These are phyloP conservation scores for California macrophylla DNA, from an alignment of 441 rosid species.

Conservation along the genomic window DNA sequence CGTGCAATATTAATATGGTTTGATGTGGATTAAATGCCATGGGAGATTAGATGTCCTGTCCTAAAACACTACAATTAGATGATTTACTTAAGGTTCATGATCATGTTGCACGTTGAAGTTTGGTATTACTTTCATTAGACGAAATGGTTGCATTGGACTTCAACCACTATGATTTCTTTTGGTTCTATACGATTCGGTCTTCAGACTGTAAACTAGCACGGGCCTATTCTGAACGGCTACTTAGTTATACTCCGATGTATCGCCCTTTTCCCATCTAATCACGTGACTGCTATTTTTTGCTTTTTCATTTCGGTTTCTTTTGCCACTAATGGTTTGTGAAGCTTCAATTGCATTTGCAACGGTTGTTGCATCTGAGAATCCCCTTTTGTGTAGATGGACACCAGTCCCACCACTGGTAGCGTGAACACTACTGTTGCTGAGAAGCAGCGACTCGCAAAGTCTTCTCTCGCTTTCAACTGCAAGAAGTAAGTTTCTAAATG, in stretches of 20 bases:
- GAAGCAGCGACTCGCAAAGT: constrained; percentile 78
- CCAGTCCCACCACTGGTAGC: constrained; percentile 93
- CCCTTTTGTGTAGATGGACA: constrained; percentile 63
- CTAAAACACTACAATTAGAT: not conserved
- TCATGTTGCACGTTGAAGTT: not conserved
- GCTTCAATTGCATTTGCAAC: not conserved
- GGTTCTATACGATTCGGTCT: too few species aligned
- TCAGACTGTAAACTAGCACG: too few species aligned
- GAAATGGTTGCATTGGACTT: not conserved
- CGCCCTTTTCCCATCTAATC: too few species aligned
- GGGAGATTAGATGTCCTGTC: not conserved
- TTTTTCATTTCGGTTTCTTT: not conserved
- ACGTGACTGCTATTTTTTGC: too few species aligned
- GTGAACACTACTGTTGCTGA: constrained; percentile 67
- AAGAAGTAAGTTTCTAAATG: constrained; percentile 57
- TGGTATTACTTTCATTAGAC: not conserved
- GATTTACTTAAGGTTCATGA: not conserved
- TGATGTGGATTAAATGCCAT: too few species aligned
- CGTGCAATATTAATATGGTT: not conserved
- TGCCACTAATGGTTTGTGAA: not conserved
- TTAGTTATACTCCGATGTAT: too few species aligned
- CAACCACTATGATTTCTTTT: not conserved
- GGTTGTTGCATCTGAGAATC: constrained; percentile 7
- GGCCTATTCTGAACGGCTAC: too few species aligned
- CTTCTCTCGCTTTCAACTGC: constrained; percentile 86